phyloP scores from a whole-genome alignment of 2,329 filamentous ascomycete species.

The Dryadomyces quercus-mongolicae region DNA sequence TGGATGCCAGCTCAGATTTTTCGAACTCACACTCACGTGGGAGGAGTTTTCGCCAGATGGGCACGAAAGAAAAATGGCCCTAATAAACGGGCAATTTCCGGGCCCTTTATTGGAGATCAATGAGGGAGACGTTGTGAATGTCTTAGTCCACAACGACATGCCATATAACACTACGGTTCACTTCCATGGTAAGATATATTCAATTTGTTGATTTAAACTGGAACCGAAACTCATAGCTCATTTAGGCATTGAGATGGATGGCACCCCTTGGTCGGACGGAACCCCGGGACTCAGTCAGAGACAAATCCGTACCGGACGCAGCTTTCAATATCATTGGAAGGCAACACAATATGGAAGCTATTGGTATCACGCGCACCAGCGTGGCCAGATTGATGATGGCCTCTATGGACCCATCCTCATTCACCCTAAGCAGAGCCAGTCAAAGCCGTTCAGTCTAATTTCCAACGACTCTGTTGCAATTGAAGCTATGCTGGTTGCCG shows the following conservation, averaged over 20 bases:
- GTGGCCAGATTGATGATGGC: slow-evolving; percentile 46
- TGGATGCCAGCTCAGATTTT: slow-evolving; percentile 3
- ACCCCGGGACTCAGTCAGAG: slow-evolving; percentile 43
- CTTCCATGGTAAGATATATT: slow-evolving; percentile 33
- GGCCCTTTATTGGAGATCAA: slow-evolving; percentile 44
- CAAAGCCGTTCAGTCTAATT: slow-evolving; percentile 38
- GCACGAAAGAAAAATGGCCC: slow-evolving; percentile 27
- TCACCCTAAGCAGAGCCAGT: slow-evolving; percentile 19
- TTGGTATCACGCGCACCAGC: slow-evolving; percentile 49
- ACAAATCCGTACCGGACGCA: slow-evolving; percentile 33
- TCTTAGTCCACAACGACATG: slow-evolving; percentile 32
- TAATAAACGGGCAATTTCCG: slow-evolving; percentile 50
- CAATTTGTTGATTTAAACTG: too few relatives aligned
- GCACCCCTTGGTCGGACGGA: slow-evolving; percentile 49
- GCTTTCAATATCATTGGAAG: slow-evolving; percentile 41
- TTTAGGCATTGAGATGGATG: slow-evolving; percentile 32
- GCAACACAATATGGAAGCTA: slow-evolving; percentile 45
- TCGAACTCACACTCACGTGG: slow-evolving; percentile 23
- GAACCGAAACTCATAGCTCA: background rate
- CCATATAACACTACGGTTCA: slow-evolving; percentile 36
- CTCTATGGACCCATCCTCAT: slow-evolving; percentile 45
- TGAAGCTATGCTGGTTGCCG: slow-evolving; percentile 35
- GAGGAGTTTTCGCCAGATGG: slow-evolving; percentile 30
- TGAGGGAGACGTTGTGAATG: slow-evolving; percentile 36
- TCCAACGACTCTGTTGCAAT: slow-evolving; percentile 24